Evolutionary conservation across 331 rosid species (phyloP).

Genomic region (Cydonia oblonga): DNA sequence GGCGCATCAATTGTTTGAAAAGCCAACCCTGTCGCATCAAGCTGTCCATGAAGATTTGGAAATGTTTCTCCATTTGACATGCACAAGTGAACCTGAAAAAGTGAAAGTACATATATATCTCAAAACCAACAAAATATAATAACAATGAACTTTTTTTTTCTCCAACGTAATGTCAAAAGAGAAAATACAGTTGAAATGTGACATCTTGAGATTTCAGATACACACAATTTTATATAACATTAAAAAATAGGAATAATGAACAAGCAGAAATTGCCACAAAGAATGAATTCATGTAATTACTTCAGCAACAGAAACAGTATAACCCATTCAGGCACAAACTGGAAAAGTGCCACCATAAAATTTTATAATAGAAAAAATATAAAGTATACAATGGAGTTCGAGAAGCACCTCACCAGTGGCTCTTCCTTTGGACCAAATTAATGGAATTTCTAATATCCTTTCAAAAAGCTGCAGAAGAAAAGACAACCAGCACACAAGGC

Average conservation of each 20-base stretch:
- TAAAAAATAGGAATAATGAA: neutral
- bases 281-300: neutral
- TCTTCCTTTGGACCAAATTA: conserved; percentile 79
- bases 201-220: neutral
- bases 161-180: neutral
- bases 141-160: neutral
- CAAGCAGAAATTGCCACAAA: neutral
- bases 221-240: neutral
- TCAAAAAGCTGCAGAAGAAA: conserved; percentile 73
- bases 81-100: conserved; percentile 75
- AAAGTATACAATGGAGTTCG: conserved; percentile 22
- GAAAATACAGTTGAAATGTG: neutral
- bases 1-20: conserved; percentile 70
- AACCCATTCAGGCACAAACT: conserved; percentile 6
- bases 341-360: neutral
- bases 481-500: conserved; percentile 15
- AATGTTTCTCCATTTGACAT: conserved; percentile 82
- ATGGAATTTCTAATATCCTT: conserved; percentile 78
- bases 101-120: conserved; percentile 5
- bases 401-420: conserved; percentile 90
- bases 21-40: conserved; percentile 69
- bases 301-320: neutral
- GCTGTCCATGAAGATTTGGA: conserved; percentile 87
- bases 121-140: neutral
- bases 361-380: neutral